Percentiles rank a stretch among this genome's conserved stretches.
Evolutionary conservation across 108 stramenopile genomes (phyloP).

Genomic region (Pseudonitzschia delicatissima): DNA sequence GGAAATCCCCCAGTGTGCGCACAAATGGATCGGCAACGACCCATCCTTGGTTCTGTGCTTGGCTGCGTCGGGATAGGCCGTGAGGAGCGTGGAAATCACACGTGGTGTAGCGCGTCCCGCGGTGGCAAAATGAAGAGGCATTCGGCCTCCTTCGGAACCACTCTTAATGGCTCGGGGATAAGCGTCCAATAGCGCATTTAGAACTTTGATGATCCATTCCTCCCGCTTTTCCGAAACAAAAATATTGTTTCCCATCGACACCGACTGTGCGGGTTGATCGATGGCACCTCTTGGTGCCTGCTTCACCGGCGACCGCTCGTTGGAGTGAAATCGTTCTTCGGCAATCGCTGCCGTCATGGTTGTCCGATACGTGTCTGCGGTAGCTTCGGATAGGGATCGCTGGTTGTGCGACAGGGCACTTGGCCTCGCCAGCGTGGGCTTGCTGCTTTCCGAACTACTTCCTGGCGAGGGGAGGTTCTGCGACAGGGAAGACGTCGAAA

Average conservation of each 20-base stretch:
- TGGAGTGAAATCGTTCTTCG: conserved; percentile 35
- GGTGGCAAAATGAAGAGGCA: conserved; percentile 77
- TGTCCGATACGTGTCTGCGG: conserved; percentile 29
- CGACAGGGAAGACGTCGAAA: conserved; percentile 7
- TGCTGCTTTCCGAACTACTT: background rate
- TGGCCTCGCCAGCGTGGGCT: background rate
- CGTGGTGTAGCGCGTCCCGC: conserved; percentile 29
- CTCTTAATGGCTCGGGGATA: conserved; percentile 72
- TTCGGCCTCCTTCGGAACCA: conserved; percentile 76
- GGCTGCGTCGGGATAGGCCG: conserved; percentile 82
- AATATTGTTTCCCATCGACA: conserved; percentile 36
- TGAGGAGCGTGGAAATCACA: conserved; percentile 29
- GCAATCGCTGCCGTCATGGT: conserved; percentile 41
- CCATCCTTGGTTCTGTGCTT: conserved; percentile 82
- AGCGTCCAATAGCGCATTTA: conserved; percentile 80
- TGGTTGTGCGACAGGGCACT: conserved; percentile 12
- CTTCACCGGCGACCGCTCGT: background rate
- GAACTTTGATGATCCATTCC: conserved; percentile 70
- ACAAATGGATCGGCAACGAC: conserved; percentile 74
- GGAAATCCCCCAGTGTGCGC: conserved; percentile 84
- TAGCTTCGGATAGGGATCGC: conserved; percentile 39
- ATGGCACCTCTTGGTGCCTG: background rate
- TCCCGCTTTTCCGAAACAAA: conserved; percentile 54
- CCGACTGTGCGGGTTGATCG: conserved; percentile 15
- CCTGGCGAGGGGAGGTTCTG: conserved; percentile 5